Conservation (phyloP, 306 rosid species). For the Potentilla sterilis region DNA sequence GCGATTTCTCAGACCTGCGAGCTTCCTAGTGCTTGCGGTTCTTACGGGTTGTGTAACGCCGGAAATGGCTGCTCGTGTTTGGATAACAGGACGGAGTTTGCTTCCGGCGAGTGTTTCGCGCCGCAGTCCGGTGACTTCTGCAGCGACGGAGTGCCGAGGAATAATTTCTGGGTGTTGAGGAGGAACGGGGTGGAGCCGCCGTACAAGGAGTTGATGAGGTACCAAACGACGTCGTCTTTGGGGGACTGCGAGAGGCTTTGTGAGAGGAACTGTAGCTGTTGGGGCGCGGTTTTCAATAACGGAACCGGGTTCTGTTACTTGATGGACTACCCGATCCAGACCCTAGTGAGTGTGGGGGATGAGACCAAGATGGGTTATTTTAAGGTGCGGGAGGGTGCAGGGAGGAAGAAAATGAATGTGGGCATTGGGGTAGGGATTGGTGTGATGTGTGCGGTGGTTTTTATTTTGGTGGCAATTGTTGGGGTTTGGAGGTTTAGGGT, state of each 20-base stretch:
- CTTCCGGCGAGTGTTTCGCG: slow-evolving; percentile 39
- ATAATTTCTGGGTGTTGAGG: slow-evolving; percentile 41
- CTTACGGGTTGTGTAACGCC: slow-evolving; percentile 73
- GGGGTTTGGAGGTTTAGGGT: slow-evolving; percentile 35
- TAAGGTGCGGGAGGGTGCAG: slow-evolving; percentile 50
- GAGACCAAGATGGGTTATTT: slow-evolving; percentile 68
- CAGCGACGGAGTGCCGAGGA: slow-evolving; percentile 23
- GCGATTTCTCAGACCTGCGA: slow-evolving; percentile 61
- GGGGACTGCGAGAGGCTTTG: slow-evolving; percentile 58
- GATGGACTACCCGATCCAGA: slow-evolving; percentile 62
- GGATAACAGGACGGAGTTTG: slow-evolving; percentile 48
- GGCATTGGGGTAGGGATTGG: slow-evolving; percentile 32
- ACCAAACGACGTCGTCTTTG: slow-evolving; percentile 45
- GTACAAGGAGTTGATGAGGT: slow-evolving; percentile 45
- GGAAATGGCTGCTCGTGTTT: slow-evolving; percentile 65
- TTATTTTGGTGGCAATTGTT: slow-evolving; percentile 22
- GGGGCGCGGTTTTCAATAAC: slow-evolving; percentile 72
- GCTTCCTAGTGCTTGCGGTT: slow-evolving; percentile 73
- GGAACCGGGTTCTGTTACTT: slow-evolving; percentile 62
- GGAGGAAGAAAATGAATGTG: slow-evolving; percentile 22
- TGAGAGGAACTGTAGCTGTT: slow-evolving; percentile 63
- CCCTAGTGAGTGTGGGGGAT: slow-evolving; percentile 51
- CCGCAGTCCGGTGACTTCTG: slow-evolving; percentile 46
- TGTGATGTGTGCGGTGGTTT: slow-evolving; percentile 13
- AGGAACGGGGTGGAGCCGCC: slow-evolving; percentile 63